Evolutionary conservation across 441 rosid species (phyloP), one percentile per base, ranked within the genome.

Genomic region (Populus hybrid): DNA sequence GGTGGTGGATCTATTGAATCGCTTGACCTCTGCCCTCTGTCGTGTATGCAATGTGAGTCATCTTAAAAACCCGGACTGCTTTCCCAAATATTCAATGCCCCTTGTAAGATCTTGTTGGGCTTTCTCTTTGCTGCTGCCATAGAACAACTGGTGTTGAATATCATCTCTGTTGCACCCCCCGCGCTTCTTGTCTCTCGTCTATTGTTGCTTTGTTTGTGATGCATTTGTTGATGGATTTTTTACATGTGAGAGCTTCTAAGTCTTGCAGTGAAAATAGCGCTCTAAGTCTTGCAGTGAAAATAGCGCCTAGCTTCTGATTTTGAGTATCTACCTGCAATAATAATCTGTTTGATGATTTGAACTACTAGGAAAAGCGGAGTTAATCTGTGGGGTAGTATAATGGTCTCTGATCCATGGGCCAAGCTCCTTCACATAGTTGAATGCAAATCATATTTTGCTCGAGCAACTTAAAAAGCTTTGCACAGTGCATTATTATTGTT

Each of bases 21-120:
- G 78, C 74, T 84, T 96, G 83, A 91, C 97, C 76, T 79, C 85
- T 66, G 91, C 99, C 71, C 86, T 92, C 74, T 96, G 99, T 81
- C 78, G 26, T 76, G 84, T 40, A n/a, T 96, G 99, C 88, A 64
- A 74, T 75, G 99, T 96, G 84, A 91, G 97, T 82, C 40, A 21
- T 69, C 29, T 72, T 64, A 31, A 33, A 14, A 38, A 64, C 16
- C 66, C 61, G 12, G 21, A 11, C 36, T 28, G 21, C 14, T 69
- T 67, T 11, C 33, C 40, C 35, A 33, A 24, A 29, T 28, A n/a
- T 28, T 61, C 64, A 24, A 26, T 71, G 24, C 6, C 53, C 23
- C n/a, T 21, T 64, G 56, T 6, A 29, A 23, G 61, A 64, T n/a
- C 69, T 36, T 74, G 73, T 71, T 18, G 21, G 9, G 21, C 8